Conservation (phyloP, 208 protist genomes). For the Crithidia thermophila region DNA sequence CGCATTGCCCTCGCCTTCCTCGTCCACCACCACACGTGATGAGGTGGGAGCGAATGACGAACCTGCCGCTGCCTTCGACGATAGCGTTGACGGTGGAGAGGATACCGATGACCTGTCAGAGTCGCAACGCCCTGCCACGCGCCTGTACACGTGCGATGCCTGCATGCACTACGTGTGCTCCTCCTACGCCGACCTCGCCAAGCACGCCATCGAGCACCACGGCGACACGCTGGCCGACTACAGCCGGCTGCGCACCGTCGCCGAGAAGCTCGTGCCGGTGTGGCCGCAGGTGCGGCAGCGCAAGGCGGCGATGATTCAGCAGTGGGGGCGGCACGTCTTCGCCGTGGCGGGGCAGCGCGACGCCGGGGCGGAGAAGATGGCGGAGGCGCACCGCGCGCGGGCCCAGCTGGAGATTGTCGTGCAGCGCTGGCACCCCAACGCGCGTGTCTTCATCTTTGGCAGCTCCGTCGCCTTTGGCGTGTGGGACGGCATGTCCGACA, state of each 20-base stretch:
- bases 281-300: constrained; percentile 46
- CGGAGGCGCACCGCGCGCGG: constrained; percentile 76
- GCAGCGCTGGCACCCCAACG: constrained; percentile 72
- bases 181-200: constrained; percentile 46
- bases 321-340: constrained; percentile 65
- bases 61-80: neutral
- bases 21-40: too few species aligned
- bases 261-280: constrained; percentile 47
- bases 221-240: constrained; percentile 55
- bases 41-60: too few species aligned
- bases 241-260: constrained; percentile 44
- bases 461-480: constrained; percentile 82
- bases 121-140: neutral
- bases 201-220: constrained; percentile 67
- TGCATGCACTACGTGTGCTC: constrained; percentile 61
- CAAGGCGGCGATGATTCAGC: constrained; percentile 32
- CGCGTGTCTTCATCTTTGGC: constrained; percentile 87
- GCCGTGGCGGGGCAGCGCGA: constrained; percentile 67
- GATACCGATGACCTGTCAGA: constrained; percentile 18
- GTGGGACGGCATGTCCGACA: constrained; percentile 88
- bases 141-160: constrained; percentile 74
- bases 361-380: constrained; percentile 74
- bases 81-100: constrained; percentile 1
- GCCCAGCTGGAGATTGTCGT: constrained; percentile 84
- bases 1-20: too few species aligned